Evolutionary conservation across 106 monocot genomes (phyloP), one percentile per base, ranked within the genome.

Genomic region (Platanthera zijinensis): DNA sequence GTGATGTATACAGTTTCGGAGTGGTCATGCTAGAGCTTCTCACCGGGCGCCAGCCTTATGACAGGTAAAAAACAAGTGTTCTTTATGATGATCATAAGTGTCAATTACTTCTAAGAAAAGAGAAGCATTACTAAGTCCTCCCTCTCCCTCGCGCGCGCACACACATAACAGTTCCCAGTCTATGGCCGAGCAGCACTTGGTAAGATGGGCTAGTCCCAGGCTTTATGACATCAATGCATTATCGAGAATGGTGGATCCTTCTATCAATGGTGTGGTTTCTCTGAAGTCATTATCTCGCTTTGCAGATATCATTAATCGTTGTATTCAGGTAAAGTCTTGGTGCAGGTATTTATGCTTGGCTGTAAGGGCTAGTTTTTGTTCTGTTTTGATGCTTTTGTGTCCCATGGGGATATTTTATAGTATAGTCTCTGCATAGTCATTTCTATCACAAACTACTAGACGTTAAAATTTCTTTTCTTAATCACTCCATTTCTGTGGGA

Each of bases 301-400:
- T 82, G 92, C 95, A 56, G 95, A 95, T 77, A 92, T 95, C 67
- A 87, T 95, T 32, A 90, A 84, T 81, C 88, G 90, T 71, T 95
- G 92, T 83, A 90, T 92, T 74, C 92, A 87, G 90, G 95, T 95
- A 78, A 86, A 6, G 32, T 66, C 25, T 2, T 66, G 9, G 9
- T 21, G 3, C 19, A 2, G 5, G 32, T 30, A 66, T 10, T 10
- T 32, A 66, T 66, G 12, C 10, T 66, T 30, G 7, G 32, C 66
- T 66, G 32, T 11, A 32, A 66, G 3, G 11, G 32, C 32, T 12
- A 32, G 66, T 66, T 66, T 30, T 66, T 66, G 10, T 10, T 32
- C 12, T 66, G 66, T 12, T 32, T 66, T 66, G 66, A 30, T 66
- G 66, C 18, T 61, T 32, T 66, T 66, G 30, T 66, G 32, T 66